A percentile compares a stretch with the other conserved stretches of the same genome.
Conservation (phyloP, 371 early-diverging fungal species). For the Mortierella sp. region DNA sequence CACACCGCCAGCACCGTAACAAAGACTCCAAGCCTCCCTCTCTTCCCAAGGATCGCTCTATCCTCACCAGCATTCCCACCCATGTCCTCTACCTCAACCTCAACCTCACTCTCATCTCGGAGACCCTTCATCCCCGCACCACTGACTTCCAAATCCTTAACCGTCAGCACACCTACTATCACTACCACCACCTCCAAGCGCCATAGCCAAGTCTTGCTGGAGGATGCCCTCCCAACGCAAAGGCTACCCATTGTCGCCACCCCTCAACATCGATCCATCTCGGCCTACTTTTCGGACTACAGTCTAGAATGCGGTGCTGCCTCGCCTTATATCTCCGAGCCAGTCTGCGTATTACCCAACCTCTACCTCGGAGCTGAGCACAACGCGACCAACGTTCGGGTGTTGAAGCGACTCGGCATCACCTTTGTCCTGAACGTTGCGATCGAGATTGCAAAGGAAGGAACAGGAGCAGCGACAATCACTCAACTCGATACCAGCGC, state of each 20-base stretch:
- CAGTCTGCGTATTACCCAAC: slow-evolving; percentile 73
- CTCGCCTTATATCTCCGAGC: slow-evolving; percentile 63
- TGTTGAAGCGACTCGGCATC: slow-evolving; percentile 64
- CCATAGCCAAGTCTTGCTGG: slow-evolving; percentile 44
- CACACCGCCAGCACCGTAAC: slow-evolving; percentile 5
- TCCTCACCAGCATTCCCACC: slow-evolving; percentile 32
- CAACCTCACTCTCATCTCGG: slow-evolving; percentile 27
- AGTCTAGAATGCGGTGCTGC: slow-evolving; percentile 44
- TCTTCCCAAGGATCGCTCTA: slow-evolving; percentile 7
- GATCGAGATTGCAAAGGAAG: slow-evolving; percentile 65
- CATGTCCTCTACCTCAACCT: slow-evolving; percentile 13
- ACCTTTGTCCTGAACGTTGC: slow-evolving; percentile 81
- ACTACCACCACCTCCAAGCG: slow-evolving; percentile 12
- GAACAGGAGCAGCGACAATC: background rate
- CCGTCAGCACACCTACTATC: slow-evolving; percentile 13
- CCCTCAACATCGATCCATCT: slow-evolving; percentile 43
- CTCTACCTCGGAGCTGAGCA: slow-evolving; percentile 77
- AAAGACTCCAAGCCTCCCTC: slow-evolving; percentile 16
- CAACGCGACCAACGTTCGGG: slow-evolving; percentile 62
- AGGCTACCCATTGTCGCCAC: slow-evolving; percentile 25
- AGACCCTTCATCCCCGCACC: slow-evolving; percentile 39
- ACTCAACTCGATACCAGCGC: background rate
- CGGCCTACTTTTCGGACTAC: slow-evolving; percentile 53
- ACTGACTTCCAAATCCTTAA: slow-evolving; percentile 23
- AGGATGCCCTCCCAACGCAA: slow-evolving; percentile 44